A percentile compares a stretch with the other conserved stretches of the same genome.
Evolutionary conservation across 768 basidiomycete genomes (phyloP).

Genomic region (Mycena vulgaris): DNA sequence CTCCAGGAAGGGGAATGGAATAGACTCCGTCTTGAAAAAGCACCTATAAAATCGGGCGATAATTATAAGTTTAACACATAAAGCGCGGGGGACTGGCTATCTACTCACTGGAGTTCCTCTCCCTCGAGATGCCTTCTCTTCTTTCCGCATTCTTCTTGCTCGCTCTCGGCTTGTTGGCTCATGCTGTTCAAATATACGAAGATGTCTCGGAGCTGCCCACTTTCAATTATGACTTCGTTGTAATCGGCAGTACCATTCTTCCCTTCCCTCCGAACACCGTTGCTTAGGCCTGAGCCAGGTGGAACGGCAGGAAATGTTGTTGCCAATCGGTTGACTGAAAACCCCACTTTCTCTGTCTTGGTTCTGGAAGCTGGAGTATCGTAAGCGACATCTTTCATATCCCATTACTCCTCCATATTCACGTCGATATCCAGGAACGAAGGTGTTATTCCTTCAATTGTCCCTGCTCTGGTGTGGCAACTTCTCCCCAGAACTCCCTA

Average conservation of each 20-base stretch:
- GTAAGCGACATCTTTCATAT: neutral
- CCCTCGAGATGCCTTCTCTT: too few species aligned
- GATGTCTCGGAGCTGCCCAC: slow-evolving; percentile 10
- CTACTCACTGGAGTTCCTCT: too few species aligned
- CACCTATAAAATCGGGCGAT: too few species aligned
- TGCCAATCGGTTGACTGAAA: slow-evolving; percentile 39
- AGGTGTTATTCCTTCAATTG: slow-evolving; percentile 17
- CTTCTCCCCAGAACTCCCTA: neutral
- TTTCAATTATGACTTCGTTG: slow-evolving; percentile 27
- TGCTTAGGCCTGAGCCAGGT: slow-evolving; percentile 18
- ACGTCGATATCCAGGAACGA: neutral
- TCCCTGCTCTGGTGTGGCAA: slow-evolving; percentile 10
- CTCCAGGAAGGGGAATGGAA: too few species aligned
- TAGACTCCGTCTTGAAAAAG: too few species aligned
- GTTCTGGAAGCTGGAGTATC: slow-evolving; percentile 38
- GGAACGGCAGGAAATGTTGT: slow-evolving; percentile 31
- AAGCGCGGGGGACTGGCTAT: too few species aligned
- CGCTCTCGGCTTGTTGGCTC: too few species aligned
- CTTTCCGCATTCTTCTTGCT: too few species aligned
- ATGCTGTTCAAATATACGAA: slow-evolving; percentile 6
- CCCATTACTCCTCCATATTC: neutral
- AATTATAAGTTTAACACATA: too few species aligned
- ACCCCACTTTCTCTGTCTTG: slow-evolving; percentile 30
- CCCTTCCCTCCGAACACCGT: too few species aligned
- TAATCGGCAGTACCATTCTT: slow-evolving; percentile 11